phyloP scores from a whole-genome alignment of 2,329 filamentous ascomycete genomes.

The Ceratocystis harringtonii region DNA sequence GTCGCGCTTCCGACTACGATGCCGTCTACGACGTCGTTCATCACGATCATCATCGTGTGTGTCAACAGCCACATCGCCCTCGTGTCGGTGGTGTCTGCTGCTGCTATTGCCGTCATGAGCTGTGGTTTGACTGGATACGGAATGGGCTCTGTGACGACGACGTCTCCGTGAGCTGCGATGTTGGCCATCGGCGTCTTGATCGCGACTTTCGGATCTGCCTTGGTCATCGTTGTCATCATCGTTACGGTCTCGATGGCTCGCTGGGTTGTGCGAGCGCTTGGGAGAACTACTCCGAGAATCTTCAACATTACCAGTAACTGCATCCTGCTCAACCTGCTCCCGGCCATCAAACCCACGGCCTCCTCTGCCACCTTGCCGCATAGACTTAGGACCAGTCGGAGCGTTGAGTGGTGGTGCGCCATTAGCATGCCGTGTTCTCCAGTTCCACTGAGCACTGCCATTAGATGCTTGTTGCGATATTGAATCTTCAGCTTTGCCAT shows the following conservation, averaged over 20 bases:
- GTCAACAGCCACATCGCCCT: constrained; percentile 2
- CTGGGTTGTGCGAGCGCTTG: constrained; percentile 23
- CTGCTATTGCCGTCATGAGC: constrained; percentile 13
- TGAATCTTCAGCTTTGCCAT: constrained; percentile 6
- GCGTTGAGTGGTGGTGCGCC: constrained; percentile 46
- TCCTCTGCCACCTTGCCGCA: constrained; percentile 60
- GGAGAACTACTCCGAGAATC: constrained; percentile 35
- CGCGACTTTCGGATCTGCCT: constrained; percentile 16
- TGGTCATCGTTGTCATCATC: constrained; percentile 9
- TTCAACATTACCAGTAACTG: constrained; percentile 1
- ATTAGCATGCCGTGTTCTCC: constrained; percentile 8
- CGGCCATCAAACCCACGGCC: constrained; percentile 32
- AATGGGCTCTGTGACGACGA: constrained; percentile 23
- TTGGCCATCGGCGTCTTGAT: constrained; percentile 15
- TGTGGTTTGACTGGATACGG: constrained; percentile 21
- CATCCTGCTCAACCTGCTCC: constrained; percentile 20
- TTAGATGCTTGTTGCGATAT: constrained; percentile 1
- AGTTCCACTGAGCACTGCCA: constrained; percentile 1
- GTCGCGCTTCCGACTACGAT: constrained; percentile 34
- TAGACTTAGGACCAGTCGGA: constrained; percentile 84
- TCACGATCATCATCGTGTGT: constrained; percentile 6
- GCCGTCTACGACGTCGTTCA: constrained; percentile 29
- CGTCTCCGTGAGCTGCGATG: constrained; percentile 15
- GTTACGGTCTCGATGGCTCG: constrained; percentile 12
- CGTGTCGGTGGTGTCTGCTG: constrained; percentile 10